phyloP scores from a whole-genome alignment of 805 yeast species.

The Kockiozyma suomiensis region DNA sequence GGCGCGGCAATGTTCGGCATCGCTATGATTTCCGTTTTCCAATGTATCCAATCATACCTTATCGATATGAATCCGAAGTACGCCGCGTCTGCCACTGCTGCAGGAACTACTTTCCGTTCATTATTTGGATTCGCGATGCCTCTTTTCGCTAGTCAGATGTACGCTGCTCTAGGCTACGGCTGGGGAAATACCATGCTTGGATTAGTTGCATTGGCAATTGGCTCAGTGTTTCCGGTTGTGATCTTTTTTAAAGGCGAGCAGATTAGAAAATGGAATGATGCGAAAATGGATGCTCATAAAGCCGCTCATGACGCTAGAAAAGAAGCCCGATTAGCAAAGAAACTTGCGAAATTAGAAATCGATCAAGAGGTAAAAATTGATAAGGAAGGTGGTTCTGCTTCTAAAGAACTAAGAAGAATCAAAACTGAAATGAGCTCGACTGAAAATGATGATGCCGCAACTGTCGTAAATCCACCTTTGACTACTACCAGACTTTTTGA shows the following conservation, averaged over 20 bases:
- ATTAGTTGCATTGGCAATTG: constrained; percentile 56
- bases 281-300: constrained; percentile 17
- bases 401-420: neutral
- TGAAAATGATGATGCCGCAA: neutral
- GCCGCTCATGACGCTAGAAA: constrained; percentile 13
- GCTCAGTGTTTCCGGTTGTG: constrained; percentile 64
- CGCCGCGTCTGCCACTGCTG: constrained; percentile 74
- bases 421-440: neutral
- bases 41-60: constrained; percentile 62
- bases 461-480: neutral
- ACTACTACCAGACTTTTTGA: too few species aligned
- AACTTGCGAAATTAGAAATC: neutral
- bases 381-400: neutral
- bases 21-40: constrained; percentile 65
- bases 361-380: constrained; percentile 8
- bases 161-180: constrained; percentile 63
- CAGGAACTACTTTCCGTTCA: constrained; percentile 78
- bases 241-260: constrained; percentile 60
- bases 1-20: constrained; percentile 65
- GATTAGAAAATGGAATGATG: constrained; percentile 52
- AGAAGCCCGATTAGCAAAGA: constrained; percentile 7
- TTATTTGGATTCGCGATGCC: constrained; percentile 76
- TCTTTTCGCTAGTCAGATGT: constrained; percentile 83
- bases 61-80: constrained; percentile 70
- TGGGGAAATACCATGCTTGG: constrained; percentile 81